Base-by-base conservation (phyloP, 2,329 filamentous ascomycete species). In the Aspergillus sclerotialis region DNA sequence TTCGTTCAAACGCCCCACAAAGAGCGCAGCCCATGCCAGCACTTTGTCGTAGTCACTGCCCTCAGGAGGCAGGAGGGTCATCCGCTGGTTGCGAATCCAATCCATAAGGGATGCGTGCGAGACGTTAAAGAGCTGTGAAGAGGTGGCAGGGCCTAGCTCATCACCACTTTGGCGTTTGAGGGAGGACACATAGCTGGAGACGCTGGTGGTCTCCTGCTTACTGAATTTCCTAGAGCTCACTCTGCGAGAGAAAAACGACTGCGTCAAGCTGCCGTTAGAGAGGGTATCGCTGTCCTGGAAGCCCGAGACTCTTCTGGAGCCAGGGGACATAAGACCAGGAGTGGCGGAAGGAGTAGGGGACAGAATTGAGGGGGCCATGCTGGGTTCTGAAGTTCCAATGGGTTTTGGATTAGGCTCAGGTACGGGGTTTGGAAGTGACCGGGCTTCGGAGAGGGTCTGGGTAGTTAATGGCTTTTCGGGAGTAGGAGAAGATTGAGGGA, bases 31-130 rank as follows among this genome's bases (percentile, higher is more conserved):
- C 58, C 58, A 61, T 5, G 50, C 41, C 4, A 62, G 48, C 5
- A 61, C 59, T 34, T 60, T 61, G 40, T 62, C 59, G 32, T 60
- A 60, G 38, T 45, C 53, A 40, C 58, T 60, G 30, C 59, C 56
- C 35, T 61, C 53, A 1, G 57, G 50, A 2, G 58, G 56, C 12
- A 61, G 39, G 29, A 55, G 45, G 36, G 48, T 55, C 55, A 62
- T 52, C 16, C 57, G 56, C 43, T 61, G 48, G 17, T 43, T 31
- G 14, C 53, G 42, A 26, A 62, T 61, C 57, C 55, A 62, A 7
- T 61, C 56, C 16, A 33, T 14, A 13, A 33, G 14, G 1, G 31
- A 16, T 2, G n/a, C 26, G 21, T 31, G 30, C 10, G 30, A 19
- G 4, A 30, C 14, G 23, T 19, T 16, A 5, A 15, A 8, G 19